Evolutionary conservation across 2,329 filamentous ascomycete species (phyloP).

Genomic region (Aureobasidium melanogenum): DNA sequence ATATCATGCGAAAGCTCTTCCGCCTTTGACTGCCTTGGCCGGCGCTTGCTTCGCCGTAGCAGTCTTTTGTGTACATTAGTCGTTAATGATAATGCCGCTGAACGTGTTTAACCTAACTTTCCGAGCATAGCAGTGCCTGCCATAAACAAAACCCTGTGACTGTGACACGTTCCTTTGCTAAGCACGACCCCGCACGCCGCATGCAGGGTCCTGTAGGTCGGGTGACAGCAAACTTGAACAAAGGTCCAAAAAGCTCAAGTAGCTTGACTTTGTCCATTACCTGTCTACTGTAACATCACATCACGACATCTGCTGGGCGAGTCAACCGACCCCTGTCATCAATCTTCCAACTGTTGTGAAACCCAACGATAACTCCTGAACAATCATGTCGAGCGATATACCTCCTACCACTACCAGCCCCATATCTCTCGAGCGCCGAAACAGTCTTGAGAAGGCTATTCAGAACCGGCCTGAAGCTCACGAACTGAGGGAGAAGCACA

Average conservation of each 20-base stretch:
- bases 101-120: not conserved
- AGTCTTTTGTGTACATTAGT: conserved; percentile 8
- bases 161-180: not conserved
- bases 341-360: not conserved
- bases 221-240: not conserved
- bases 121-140: not conserved
- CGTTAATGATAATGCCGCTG: conserved; percentile 11
- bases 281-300: not conserved
- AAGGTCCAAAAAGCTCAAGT: not conserved
- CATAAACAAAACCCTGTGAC: not conserved
- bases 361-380: not conserved
- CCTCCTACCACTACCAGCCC: conserved; percentile 9
- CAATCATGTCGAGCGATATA: conserved; percentile 10
- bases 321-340: not conserved
- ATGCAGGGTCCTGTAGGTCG: not conserved
- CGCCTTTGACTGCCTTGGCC: not conserved
- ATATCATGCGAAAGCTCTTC: not conserved
- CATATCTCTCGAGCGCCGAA: conserved; percentile 18
- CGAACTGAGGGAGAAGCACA: conserved; percentile 60
- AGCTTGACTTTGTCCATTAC: not conserved
- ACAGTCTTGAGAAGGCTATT: conserved; percentile 36
- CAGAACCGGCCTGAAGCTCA: conserved; percentile 43
- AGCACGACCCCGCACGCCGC: not conserved
- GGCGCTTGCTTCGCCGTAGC: conserved; percentile 3
- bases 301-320: not conserved